Base-by-base conservation (phyloP, 1,284 basidiomycete genomes). In the Cystobasidium slooffiae region DNA sequence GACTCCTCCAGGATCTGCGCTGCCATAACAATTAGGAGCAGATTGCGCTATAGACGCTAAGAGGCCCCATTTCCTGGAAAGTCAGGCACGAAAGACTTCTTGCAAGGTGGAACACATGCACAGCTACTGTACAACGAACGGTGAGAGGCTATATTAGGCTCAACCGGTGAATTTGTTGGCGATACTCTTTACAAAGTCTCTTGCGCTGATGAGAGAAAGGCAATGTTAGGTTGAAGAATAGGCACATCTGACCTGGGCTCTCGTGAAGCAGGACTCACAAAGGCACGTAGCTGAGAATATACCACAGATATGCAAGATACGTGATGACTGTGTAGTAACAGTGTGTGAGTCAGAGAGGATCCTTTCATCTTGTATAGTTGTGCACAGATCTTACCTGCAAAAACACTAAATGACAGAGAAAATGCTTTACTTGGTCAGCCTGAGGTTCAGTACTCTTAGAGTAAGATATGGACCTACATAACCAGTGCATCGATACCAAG, bases 401-500 rank as follows among this genome's bases (percentile, higher is more conserved):
- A 66, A 22, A 66, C 51, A 22, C 64, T 66, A 53, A 6, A 43
- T 5, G 43, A 2, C 3, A 52, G 16, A 53, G 9, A 10, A 7
- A 24, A 16, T 43, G 31, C 7, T 6, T 43, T 22, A 51, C 44
- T 51, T 12, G 1, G 39, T 37, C 22, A 37, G 10, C 47, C 2
- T n/a, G n/a, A 47, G 44, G 6, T 8, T 43, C 37, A 7, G 24
- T 59, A 16, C 14, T 59, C 7, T 9, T 59, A 37, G 6, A 37
- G 12, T 20, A n/a, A 39, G 43, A 4, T 52, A 8, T 6, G 5
- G 22, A 53, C 64, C 41, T 37, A 66, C 64, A 73, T 73, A 20
- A 73, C 70, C 18, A 73, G 63, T 18, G 70, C 70, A 53, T 73
- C 70, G 18, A 73, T 73, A 20, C 70, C 70, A 44, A 73, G 70